Conservation (phyloP, 441 rosid genomes). For the Isatis lusitanica region DNA sequence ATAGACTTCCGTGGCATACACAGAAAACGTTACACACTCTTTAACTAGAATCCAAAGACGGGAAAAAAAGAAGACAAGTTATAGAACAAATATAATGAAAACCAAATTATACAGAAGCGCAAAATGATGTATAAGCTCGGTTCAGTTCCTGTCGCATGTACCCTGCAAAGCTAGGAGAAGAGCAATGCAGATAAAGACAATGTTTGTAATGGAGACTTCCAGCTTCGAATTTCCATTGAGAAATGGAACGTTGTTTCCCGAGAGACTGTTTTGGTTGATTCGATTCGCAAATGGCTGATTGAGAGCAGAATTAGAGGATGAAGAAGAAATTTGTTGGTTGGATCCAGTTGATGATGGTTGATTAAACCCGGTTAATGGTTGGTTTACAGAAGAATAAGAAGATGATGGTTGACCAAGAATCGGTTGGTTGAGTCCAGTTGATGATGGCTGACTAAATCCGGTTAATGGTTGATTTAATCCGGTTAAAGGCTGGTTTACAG, state of each 20-base stretch:
- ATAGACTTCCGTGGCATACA: slow-evolving; percentile 5
- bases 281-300: slow-evolving; percentile 25
- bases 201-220: slow-evolving; percentile 1
- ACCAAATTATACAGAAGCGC: background rate
- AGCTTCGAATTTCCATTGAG: slow-evolving; percentile 35
- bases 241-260: slow-evolving; percentile 34
- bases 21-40: slow-evolving; percentile 16
- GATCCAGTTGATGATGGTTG: slow-evolving; percentile 41
- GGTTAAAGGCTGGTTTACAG: slow-evolving; percentile 38
- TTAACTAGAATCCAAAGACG: slow-evolving; percentile 7
- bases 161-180: slow-evolving; percentile 36
- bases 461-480: slow-evolving; percentile 35
- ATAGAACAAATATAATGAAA: slow-evolving; percentile 23
- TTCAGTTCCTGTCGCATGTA: slow-evolving; percentile 11
- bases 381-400: slow-evolving; percentile 30
- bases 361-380: slow-evolving; percentile 36
- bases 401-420: slow-evolving; percentile 34
- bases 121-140: background rate
- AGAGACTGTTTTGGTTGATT: slow-evolving; percentile 37
- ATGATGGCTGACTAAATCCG: slow-evolving; percentile 38
- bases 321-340: slow-evolving; percentile 20
- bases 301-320: slow-evolving; percentile 17
- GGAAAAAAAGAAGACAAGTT: background rate
- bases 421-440: slow-evolving; percentile 21
- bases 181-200: slow-evolving; percentile 5